A percentile compares a stretch with the other conserved stretches of the same genome.
phyloP scores from a whole-genome alignment of 192 early-diverging fungal genomes.

The Rhizoclosmatium sp. region DNA sequence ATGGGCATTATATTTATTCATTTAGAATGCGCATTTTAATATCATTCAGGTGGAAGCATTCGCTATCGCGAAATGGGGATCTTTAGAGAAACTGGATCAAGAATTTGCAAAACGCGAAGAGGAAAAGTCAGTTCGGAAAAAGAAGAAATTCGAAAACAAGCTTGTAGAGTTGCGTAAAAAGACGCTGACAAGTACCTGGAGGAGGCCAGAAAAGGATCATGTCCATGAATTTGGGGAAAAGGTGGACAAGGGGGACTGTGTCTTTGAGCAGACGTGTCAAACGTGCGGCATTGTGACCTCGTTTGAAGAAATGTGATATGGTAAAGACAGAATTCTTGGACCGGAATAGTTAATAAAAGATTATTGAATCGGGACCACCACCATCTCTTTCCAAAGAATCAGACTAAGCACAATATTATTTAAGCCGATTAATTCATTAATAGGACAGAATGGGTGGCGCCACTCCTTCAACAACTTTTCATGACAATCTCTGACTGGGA shows the following conservation, averaged over 20 bases:
- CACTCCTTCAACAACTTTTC: no score
- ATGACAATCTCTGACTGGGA: no score
- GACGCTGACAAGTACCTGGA: slow-evolving; percentile 78
- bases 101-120: slow-evolving; percentile 84
- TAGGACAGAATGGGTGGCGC: no score
- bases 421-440: no score
- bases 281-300: slow-evolving; percentile 11
- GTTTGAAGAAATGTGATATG: slow-evolving; percentile 15
- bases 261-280: slow-evolving; percentile 30
- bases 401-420: no score
- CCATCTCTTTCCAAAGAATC: no score
- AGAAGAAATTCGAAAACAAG: slow-evolving; percentile 82
- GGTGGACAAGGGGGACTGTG: slow-evolving; percentile 28
- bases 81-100: slow-evolving; percentile 81
- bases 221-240: slow-evolving; percentile 75
- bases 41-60: slow-evolving; percentile 82
- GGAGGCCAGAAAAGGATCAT: slow-evolving; percentile 73
- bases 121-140: slow-evolving; percentile 83
- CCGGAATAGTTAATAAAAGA: no score
- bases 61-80: slow-evolving; percentile 93
- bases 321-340: no score
- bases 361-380: no score
- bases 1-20: slow-evolving; percentile 2
- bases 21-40: neutral
- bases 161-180: slow-evolving; percentile 80